phyloP scores from a whole-genome alignment of 179 eudicot genomes.

The Drosera spatulata region DNA sequence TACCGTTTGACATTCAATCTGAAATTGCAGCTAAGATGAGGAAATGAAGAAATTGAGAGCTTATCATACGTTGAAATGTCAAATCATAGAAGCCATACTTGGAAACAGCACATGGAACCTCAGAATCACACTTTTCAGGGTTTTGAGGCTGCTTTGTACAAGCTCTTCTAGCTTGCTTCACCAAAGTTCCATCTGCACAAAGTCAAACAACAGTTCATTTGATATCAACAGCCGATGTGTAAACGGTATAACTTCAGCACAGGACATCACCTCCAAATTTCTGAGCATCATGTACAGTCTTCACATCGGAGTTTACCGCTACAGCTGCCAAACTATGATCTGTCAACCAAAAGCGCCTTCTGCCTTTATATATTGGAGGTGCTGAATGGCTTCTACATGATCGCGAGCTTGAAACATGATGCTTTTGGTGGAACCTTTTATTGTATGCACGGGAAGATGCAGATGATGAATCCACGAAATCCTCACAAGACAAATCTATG shows the following conservation, averaged over 20 bases:
- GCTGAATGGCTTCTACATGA: constrained; percentile 76
- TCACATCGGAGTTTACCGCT: constrained; percentile 14
- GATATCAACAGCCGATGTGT: background rate
- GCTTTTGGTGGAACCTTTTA: constrained; percentile 12
- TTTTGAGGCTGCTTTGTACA: constrained; percentile 12
- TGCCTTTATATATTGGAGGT: constrained; percentile 65
- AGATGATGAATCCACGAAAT: constrained; percentile 9
- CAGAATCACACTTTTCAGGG: constrained; percentile 17
- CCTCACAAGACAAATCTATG: constrained; percentile 12
- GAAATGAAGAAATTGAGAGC: constrained; percentile 3
- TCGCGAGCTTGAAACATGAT: constrained; percentile 13
- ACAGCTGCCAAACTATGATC: constrained; percentile 17
- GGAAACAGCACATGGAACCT: constrained; percentile 14
- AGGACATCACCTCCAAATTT: constrained; percentile 14
- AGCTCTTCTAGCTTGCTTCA: constrained; percentile 15
- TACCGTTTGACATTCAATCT: constrained; percentile 31
- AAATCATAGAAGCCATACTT: constrained; percentile 27
- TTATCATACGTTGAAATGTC: background rate
- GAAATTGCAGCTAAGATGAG: constrained; percentile 16
- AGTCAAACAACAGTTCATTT: constrained; percentile 5
- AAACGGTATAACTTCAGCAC: background rate
- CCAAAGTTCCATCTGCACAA: constrained; percentile 29
- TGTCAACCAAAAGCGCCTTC: constrained; percentile 32
- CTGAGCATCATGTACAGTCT: constrained; percentile 9
- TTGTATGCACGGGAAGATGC: constrained; percentile 11